phyloP scores from a whole-genome alignment of 2,329 filamentous ascomycete species.

The Cryphonectria carpinicola region DNA sequence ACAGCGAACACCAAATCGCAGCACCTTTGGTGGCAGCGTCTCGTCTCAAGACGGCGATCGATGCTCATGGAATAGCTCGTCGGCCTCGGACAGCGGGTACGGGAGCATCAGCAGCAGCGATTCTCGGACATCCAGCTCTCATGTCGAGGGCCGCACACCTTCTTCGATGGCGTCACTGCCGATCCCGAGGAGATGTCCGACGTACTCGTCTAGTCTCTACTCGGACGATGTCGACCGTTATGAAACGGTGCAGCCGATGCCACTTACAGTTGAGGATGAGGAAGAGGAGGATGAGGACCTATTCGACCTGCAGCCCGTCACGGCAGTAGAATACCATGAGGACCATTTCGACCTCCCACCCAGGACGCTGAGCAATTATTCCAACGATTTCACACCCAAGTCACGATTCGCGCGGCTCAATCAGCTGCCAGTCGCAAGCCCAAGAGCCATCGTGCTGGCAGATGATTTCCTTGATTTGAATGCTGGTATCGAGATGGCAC shows the following conservation, averaged over 20 bases:
- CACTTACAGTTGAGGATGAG: background rate
- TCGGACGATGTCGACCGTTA: background rate
- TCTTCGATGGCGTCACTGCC: background rate
- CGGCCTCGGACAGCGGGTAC: conserved; percentile 26
- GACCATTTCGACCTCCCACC: conserved; percentile 14
- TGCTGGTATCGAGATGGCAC: background rate
- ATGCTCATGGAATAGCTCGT: conserved; percentile 18
- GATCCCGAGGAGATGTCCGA: background rate
- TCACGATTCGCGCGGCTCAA: conserved; percentile 25
- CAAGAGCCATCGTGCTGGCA: conserved; percentile 2
- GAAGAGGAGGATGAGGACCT: background rate
- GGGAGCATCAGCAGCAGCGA: conserved; percentile 7
- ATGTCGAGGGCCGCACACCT: background rate
- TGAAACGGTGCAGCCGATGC: background rate
- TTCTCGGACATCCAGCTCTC: background rate
- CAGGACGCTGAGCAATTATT: conserved; percentile 8
- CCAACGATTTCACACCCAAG: conserved; percentile 7
- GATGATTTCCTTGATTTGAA: conserved; percentile 6
- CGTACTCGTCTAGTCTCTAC: conserved; percentile 23
- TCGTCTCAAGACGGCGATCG: background rate
- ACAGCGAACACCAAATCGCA: conserved; percentile 3
- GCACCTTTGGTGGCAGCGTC: background rate
- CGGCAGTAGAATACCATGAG: conserved; percentile 1
- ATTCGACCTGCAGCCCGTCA: background rate
- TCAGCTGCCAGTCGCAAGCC: conserved; percentile 19